Conservation (phyloP, 441 rosid species). For the Brassica hybrid region DNA sequence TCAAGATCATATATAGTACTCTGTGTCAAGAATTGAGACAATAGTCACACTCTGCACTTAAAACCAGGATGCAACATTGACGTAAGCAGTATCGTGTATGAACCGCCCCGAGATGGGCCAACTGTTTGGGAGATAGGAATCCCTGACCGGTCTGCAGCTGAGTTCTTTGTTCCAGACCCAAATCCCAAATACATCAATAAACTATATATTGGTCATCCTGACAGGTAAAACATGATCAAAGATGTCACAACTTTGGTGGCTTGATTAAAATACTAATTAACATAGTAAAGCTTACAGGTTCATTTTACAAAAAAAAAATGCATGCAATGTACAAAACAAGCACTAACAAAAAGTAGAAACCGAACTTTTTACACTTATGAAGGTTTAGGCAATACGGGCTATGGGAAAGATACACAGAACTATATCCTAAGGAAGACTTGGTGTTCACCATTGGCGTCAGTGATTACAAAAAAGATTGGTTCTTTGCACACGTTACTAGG, state of each 20-base stretch:
- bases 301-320: background rate
- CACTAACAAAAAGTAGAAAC: background rate
- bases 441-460: constrained; percentile 55
- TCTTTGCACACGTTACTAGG: constrained; percentile 48
- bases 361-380: background rate
- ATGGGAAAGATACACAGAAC: constrained; percentile 57
- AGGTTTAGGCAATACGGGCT: constrained; percentile 76
- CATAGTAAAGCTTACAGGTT: background rate
- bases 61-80: constrained; percentile 60
- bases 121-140: constrained; percentile 91
- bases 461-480: constrained; percentile 57
- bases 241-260: background rate
- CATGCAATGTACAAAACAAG: background rate
- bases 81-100: constrained; percentile 59
- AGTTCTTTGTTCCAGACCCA: constrained; percentile 81
- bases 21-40: background rate
- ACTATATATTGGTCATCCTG: constrained; percentile 76
- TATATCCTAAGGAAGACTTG: constrained; percentile 52
- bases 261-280: background rate
- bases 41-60: constrained; percentile 1
- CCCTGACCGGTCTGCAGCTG: constrained; percentile 85
- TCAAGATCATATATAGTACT: background rate
- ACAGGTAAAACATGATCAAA: constrained; percentile 50
- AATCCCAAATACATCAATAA: constrained; percentile 67
- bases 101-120: constrained; percentile 84